Percentiles rank a stretch among this genome's conserved stretches.
phyloP scores from a whole-genome alignment of 345 rosid genomes.

The Salix dunnii region DNA sequence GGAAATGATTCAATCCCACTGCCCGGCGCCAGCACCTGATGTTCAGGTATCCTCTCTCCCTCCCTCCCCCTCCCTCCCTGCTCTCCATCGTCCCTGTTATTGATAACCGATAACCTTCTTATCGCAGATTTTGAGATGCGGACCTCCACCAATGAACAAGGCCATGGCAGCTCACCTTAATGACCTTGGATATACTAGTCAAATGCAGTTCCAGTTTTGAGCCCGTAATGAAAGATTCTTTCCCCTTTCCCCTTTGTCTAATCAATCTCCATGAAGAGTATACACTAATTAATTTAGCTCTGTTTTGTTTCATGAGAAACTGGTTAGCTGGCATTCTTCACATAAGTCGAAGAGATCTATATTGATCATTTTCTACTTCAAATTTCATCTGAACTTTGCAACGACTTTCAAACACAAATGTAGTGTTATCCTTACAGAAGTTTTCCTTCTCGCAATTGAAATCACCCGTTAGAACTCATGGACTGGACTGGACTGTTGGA shows the following conservation, averaged over 20 bases:
- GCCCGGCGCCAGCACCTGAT: constrained; percentile 24
- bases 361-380: not conserved
- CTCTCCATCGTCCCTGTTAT: not conserved
- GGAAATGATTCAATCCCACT: constrained; percentile 24
- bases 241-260: too few relatives aligned
- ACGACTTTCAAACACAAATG: not conserved
- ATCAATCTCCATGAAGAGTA: not conserved
- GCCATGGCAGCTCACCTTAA: constrained; percentile 32
- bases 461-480: not conserved
- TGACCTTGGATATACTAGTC: constrained; percentile 20
- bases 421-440: not conserved
- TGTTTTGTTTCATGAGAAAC: not conserved
- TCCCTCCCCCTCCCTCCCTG: not conserved
- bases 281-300: not conserved
- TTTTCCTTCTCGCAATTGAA: not conserved
- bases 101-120: not conserved
- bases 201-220: constrained; percentile 30
- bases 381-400: not conserved
- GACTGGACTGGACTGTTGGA: not conserved
- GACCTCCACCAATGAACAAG: constrained; percentile 34
- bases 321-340: not conserved
- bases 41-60: constrained; percentile 3
- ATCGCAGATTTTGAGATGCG: constrained; percentile 23
- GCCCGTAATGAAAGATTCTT: not conserved
- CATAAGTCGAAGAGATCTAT: not conserved